These are phyloP conservation scores for Coprinellus aureogranulatus DNA, from an alignment of 768 basidiomycete species.

Conservation along the genomic window DNA sequence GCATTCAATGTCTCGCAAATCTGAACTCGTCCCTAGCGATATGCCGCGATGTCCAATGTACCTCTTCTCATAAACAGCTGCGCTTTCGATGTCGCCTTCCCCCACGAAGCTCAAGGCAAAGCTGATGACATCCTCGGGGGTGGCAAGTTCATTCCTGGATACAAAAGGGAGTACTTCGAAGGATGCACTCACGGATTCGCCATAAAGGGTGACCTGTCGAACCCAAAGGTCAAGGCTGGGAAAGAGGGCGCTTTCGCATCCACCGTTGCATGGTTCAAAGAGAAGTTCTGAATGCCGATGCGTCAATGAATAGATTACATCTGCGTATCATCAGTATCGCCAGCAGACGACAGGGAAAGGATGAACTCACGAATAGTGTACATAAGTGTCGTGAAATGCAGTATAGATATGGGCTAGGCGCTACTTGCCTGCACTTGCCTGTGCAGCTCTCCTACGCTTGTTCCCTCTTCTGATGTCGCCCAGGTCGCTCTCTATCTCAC, in stretches of 20 bases:
- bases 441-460: conserved; percentile 52
- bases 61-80: conserved; percentile 72
- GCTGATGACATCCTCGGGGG: conserved; percentile 52
- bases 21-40: conserved; percentile 50
- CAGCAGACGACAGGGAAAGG: not conserved
- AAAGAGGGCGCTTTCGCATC: conserved; percentile 65
- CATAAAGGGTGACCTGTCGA: conserved; percentile 45
- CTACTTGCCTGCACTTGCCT: conserved; percentile 16
- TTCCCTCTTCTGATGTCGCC: conserved; percentile 76
- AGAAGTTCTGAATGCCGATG: conserved; percentile 23
- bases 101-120: conserved; percentile 36
- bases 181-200: conserved; percentile 57
- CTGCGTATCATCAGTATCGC: not conserved
- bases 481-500: conserved; percentile 72
- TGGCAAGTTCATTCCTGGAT: conserved; percentile 46
- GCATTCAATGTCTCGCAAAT: too few species aligned
- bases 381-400: not conserved
- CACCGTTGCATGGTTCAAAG: conserved; percentile 52
- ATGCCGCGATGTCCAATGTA: conserved; percentile 40
- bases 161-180: conserved; percentile 46
- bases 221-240: conserved; percentile 54
- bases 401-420: not conserved
- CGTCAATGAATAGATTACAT: too few species aligned
- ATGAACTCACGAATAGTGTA: not conserved
- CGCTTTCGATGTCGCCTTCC: conserved; percentile 51